Conservation (phyloP, 1,139 yeast species). For the Williopsis jadinii region DNA sequence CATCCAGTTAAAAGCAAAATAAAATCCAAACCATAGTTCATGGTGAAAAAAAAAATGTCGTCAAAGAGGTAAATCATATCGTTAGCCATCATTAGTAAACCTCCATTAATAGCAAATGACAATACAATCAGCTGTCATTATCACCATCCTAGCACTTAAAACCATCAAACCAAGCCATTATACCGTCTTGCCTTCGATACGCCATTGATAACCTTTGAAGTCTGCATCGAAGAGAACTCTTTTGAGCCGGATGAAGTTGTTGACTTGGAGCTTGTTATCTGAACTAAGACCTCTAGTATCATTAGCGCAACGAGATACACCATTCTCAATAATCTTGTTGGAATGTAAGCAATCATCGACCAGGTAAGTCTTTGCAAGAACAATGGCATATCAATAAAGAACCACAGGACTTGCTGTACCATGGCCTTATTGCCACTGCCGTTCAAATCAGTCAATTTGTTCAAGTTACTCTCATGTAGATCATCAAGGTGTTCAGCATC, state of each 20-base stretch:
- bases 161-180: too few relatives aligned
- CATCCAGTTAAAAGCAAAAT: too few relatives aligned
- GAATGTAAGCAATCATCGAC: slow-evolving; percentile 11
- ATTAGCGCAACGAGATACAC: slow-evolving; percentile 7
- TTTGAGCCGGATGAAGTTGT: neutral
- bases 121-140: too few relatives aligned
- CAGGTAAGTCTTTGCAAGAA: slow-evolving; percentile 6
- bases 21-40: too few relatives aligned
- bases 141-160: too few relatives aligned
- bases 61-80: too few relatives aligned
- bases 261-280: slow-evolving; percentile 1
- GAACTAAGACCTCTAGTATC: slow-evolving; percentile 8
- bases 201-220: too few relatives aligned
- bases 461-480: slow-evolving; percentile 6
- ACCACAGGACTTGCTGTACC: slow-evolving; percentile 1
- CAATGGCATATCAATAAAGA: slow-evolving; percentile 7
- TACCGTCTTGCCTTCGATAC: too few relatives aligned
- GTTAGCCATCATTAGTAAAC: too few relatives aligned
- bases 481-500: neutral
- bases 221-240: too few relatives aligned
- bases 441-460: slow-evolving; percentile 5
- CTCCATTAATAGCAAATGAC: too few relatives aligned
- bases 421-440: neutral
- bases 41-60: too few relatives aligned
- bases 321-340: slow-evolving; percentile 9